phyloP scores from a whole-genome alignment of 2,329 filamentous ascomycete genomes.

The Xylaria multiplex region DNA sequence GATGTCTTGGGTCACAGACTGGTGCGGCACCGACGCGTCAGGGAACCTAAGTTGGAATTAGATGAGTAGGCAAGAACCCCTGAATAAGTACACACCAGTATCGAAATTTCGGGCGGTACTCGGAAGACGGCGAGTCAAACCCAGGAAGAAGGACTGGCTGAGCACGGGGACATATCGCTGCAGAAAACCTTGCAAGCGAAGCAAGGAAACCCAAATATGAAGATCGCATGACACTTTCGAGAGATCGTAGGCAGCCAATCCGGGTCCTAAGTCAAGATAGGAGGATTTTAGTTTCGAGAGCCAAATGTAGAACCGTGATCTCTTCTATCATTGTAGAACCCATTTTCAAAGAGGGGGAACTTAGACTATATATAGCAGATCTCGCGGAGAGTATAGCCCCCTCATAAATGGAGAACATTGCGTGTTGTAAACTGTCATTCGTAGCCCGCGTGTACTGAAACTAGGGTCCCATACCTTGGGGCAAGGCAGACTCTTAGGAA shows the following conservation, averaged over 20 bases:
- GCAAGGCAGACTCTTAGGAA: not conserved
- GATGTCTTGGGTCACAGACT: not conserved
- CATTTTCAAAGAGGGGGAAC: not conserved
- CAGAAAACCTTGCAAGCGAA: not conserved
- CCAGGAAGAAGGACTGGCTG: not conserved
- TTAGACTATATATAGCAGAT: not conserved
- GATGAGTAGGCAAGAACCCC: not conserved
- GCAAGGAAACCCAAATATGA: not conserved
- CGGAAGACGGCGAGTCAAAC: not conserved
- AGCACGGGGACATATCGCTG: not conserved
- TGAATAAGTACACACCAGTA: not conserved
- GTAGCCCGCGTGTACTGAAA: not conserved
- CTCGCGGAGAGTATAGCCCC: not conserved
- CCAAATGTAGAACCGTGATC: not conserved
- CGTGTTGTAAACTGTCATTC: not conserved
- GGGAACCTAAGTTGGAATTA: not conserved
- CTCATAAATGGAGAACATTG: not conserved
- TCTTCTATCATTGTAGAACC: not conserved
- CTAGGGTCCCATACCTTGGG: not conserved
- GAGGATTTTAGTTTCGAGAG: not conserved
- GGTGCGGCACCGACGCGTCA: not conserved
- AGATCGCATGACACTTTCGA: not conserved
- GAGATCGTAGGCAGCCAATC: not conserved
- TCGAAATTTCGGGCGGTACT: constrained; percentile 1
- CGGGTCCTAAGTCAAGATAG: not conserved